Evolutionary conservation across 1,284 basidiomycete species (phyloP).

Genomic region (Violaceomyces palustris): DNA sequence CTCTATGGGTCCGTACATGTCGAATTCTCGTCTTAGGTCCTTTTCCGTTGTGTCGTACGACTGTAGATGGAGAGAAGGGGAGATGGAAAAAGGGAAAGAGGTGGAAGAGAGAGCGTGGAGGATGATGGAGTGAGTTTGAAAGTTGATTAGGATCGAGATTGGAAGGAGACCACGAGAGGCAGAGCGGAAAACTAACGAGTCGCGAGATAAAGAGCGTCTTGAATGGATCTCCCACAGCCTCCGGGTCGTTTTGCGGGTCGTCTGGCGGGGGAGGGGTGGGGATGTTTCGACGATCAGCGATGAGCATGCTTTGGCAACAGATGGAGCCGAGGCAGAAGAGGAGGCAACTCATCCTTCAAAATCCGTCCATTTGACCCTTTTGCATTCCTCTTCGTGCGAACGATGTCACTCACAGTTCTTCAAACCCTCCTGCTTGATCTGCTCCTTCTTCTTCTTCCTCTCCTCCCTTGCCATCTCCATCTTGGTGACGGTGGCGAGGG

Average conservation of each 20-base stretch:
- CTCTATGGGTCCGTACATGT: constrained; percentile 89
- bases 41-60: constrained; percentile 83
- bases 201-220: constrained; percentile 96
- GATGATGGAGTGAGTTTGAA: neutral
- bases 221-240: constrained; percentile 95
- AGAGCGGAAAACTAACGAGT: constrained; percentile 53
- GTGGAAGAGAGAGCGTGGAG: neutral
- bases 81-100: constrained; percentile 1
- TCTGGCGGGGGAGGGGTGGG: too few relatives aligned
- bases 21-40: constrained; percentile 89
- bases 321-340: too few relatives aligned
- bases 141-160: neutral
- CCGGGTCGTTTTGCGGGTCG: constrained; percentile 81
- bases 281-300: too few relatives aligned
- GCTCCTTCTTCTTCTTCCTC: constrained; percentile 7
- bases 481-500: constrained; percentile 30
- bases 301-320: too few relatives aligned
- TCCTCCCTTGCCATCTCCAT: constrained; percentile 34
- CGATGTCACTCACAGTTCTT: constrained; percentile 8
- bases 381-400: neutral
- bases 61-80: constrained; percentile 45
- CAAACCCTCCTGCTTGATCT: constrained; percentile 8
- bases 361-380: neutral
- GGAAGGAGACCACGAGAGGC: neutral
- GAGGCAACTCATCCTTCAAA: too few relatives aligned